Percentiles rank a stretch among this genome's conserved stretches.
These are phyloP conservation scores for Corymbia calophylla DNA, from an alignment of 441 rosid species.

Conservation along the genomic window DNA sequence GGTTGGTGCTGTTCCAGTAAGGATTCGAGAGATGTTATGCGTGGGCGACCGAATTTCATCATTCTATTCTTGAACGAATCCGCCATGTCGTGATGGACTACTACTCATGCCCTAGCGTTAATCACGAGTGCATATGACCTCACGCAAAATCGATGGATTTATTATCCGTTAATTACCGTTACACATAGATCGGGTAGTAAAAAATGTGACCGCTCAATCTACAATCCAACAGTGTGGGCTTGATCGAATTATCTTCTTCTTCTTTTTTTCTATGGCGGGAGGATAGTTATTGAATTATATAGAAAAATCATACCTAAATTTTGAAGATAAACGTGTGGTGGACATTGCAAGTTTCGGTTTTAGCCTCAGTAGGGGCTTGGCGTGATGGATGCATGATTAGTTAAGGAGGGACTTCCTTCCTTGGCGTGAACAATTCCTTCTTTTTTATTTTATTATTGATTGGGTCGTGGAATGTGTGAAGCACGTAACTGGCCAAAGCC, in stretches of 20 bases:
- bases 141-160: background rate
- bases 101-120: background rate
- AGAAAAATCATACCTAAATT: background rate
- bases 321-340: background rate
- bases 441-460: background rate
- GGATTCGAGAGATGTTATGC: background rate
- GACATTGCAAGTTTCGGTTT: background rate
- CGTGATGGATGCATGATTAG: background rate
- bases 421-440: background rate
- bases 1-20: background rate
- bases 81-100: background rate
- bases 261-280: background rate
- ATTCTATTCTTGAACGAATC: background rate
- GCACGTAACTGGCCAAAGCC: slow-evolving; percentile 18
- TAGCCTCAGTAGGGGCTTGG: background rate
- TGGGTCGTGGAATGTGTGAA: slow-evolving; percentile 14
- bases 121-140: background rate
- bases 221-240: background rate
- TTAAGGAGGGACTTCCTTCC: background rate
- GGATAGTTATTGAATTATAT: background rate
- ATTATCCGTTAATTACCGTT: background rate
- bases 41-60: background rate
- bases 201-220: background rate
- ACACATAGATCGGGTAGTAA: background rate
- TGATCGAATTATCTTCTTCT: background rate